Conservation (phyloP, 2,329 filamentous ascomycete genomes). For the Plenodomus lindquistii region DNA sequence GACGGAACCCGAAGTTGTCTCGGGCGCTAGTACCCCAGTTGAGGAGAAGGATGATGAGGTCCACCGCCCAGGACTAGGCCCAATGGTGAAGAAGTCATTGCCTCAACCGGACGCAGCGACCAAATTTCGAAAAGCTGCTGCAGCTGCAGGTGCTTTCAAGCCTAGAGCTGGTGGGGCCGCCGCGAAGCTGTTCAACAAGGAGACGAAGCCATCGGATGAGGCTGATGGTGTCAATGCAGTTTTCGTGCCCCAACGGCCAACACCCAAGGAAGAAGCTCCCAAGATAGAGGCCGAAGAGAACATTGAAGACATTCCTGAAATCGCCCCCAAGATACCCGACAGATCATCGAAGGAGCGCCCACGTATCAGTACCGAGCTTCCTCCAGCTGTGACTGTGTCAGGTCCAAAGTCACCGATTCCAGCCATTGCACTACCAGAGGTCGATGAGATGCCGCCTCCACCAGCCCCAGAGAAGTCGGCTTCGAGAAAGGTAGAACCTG, state of each 20-base stretch:
- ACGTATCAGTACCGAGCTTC: conserved; percentile 35
- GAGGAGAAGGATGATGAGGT: conserved; percentile 57
- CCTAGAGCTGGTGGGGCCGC: conserved; percentile 85
- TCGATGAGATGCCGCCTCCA: conserved; percentile 41
- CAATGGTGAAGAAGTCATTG: conserved; percentile 85
- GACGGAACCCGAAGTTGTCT: conserved; percentile 9
- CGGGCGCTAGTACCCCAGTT: conserved; percentile 51
- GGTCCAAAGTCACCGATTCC: conserved; percentile 31
- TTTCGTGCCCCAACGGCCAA: conserved; percentile 67
- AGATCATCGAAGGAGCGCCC: conserved; percentile 34
- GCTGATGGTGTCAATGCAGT: conserved; percentile 90
- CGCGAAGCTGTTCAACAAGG: conserved; percentile 69
- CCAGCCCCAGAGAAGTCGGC: conserved; percentile 39
- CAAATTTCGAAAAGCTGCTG: conserved; percentile 78
- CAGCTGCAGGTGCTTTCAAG: conserved; percentile 72
- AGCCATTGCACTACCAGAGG: conserved; percentile 18
- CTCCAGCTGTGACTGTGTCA: conserved; percentile 42
- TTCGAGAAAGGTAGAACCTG: conserved; percentile 19
- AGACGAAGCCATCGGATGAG: conserved; percentile 64
- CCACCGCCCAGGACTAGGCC: conserved; percentile 77
- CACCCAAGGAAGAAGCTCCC: conserved; percentile 29
- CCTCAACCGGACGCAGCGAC: conserved; percentile 74
- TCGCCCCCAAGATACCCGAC: conserved; percentile 23
- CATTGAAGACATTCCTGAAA: conserved; percentile 19
- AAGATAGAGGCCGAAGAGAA: conserved; percentile 33